Conservation (phyloP, 768 basidiomycete species). For the Russula olivacea region DNA sequence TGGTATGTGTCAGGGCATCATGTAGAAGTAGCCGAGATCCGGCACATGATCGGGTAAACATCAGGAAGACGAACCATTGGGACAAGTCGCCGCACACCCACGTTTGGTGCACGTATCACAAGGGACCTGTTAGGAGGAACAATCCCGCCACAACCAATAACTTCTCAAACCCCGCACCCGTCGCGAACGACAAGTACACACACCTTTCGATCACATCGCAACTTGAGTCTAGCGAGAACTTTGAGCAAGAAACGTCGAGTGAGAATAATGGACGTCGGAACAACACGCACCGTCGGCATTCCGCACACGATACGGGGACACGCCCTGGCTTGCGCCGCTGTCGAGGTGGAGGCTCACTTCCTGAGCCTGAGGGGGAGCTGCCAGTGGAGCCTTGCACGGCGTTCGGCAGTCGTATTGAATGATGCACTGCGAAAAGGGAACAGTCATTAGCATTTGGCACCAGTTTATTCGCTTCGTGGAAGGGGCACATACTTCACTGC, state of each 20-base stretch:
- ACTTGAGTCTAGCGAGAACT: conserved; percentile 42
- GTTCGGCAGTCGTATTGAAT: neutral
- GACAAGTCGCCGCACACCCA: conserved; percentile 71
- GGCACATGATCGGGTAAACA: neutral
- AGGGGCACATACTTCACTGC: neutral
- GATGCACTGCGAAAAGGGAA: neutral
- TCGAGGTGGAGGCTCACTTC: conserved; percentile 14
- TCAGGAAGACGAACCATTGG: conserved; percentile 46
- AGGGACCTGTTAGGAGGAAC: conserved; percentile 45
- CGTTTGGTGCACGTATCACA: conserved; percentile 74
- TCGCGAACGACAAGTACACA: conserved; percentile 20
- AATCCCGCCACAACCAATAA: neutral
- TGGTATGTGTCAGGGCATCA: conserved; percentile 27
- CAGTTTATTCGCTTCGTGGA: neutral
- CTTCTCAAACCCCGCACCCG: neutral
- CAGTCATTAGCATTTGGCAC: neutral
- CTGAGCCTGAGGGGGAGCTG: conserved; percentile 6
- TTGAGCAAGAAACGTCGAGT: neutral
- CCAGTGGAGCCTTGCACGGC: neutral
- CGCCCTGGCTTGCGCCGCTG: conserved; percentile 27
- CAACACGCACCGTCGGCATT: conserved; percentile 35
- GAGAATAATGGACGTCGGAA: neutral
- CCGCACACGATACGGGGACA: conserved; percentile 32
- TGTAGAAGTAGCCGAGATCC: neutral
- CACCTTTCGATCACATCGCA: conserved; percentile 62